Percentiles rank a stretch among this genome's conserved stretches.
Conservation (phyloP, 345 rosid species). For the Eutrema yunnanense region DNA sequence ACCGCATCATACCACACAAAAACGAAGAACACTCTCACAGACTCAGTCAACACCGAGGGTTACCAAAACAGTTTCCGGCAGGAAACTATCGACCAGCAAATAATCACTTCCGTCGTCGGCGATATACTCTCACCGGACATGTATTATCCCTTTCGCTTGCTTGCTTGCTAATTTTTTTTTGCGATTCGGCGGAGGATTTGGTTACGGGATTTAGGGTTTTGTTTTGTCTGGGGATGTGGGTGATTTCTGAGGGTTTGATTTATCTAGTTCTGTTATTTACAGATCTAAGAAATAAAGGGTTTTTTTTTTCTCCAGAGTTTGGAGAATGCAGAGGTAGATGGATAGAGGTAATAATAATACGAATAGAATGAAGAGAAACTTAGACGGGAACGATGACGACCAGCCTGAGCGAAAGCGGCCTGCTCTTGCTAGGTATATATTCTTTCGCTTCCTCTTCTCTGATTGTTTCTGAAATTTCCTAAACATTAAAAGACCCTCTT, state of each 20-base stretch:
- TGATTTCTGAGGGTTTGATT: background rate
- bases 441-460: background rate
- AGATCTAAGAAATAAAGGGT: background rate
- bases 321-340: background rate
- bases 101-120: background rate
- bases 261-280: no score
- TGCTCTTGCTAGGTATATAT: slow-evolving; percentile 52
- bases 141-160: background rate
- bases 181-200: background rate
- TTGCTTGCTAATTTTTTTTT: background rate
- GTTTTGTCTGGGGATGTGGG: background rate
- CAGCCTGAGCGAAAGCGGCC: slow-evolving; percentile 61
- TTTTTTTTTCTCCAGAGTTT: background rate
- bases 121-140: background rate
- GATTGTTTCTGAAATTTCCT: background rate
- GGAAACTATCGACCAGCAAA: background rate
- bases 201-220: background rate
- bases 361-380: slow-evolving; percentile 44
- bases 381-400: slow-evolving; percentile 41
- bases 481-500: background rate
- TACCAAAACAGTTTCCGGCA: background rate
- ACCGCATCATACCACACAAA: background rate
- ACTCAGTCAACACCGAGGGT: background rate
- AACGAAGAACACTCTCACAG: background rate
- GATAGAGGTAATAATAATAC: no score